Percentiles rank a stretch among this genome's conserved stretches.
phyloP scores from a whole-genome alignment of 768 basidiomycete species.

The Hypholoma sublateritium region DNA sequence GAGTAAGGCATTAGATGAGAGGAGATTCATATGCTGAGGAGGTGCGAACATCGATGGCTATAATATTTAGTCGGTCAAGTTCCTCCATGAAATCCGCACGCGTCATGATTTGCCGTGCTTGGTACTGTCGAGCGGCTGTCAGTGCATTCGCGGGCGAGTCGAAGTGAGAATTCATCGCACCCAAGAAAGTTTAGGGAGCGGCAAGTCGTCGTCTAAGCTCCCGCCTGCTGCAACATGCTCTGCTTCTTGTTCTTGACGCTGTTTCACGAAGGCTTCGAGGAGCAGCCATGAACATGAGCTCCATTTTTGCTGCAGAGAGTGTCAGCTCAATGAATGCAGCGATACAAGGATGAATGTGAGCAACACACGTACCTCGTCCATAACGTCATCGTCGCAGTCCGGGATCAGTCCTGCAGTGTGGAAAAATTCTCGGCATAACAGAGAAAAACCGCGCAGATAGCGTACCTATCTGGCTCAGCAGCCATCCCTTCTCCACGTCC shows the following conservation, averaged over 20 bases:
- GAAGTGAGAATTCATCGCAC: slow-evolving; percentile 30
- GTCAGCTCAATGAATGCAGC: neutral
- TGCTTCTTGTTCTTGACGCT: slow-evolving; percentile 46
- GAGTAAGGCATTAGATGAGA: neutral
- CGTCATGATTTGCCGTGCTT: slow-evolving; percentile 81
- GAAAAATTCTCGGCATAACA: no score
- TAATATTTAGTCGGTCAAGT: slow-evolving; percentile 69
- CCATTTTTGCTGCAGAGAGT: slow-evolving; percentile 65
- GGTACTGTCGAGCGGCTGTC: slow-evolving; percentile 37
- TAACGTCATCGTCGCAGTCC: slow-evolving; percentile 83
- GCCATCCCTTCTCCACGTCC: slow-evolving; percentile 75
- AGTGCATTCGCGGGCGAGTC: neutral
- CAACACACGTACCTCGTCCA: slow-evolving; percentile 91
- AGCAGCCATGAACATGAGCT: slow-evolving; percentile 81
- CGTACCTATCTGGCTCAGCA: slow-evolving; percentile 72
- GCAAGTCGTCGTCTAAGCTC: slow-evolving; percentile 40
- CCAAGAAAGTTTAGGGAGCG: slow-evolving; percentile 64
- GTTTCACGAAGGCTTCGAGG: slow-evolving; percentile 69
- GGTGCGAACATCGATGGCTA: slow-evolving; percentile 70
- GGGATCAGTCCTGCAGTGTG: slow-evolving; percentile 73
- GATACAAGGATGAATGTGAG: slow-evolving; percentile 15
- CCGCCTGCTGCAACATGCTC: slow-evolving; percentile 41
- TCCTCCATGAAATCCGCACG: slow-evolving; percentile 80
- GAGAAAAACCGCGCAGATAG: neutral
- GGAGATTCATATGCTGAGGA: neutral